Conservation (phyloP, 2,329 filamentous ascomycete species). For the Paecilomyces niveus region DNA sequence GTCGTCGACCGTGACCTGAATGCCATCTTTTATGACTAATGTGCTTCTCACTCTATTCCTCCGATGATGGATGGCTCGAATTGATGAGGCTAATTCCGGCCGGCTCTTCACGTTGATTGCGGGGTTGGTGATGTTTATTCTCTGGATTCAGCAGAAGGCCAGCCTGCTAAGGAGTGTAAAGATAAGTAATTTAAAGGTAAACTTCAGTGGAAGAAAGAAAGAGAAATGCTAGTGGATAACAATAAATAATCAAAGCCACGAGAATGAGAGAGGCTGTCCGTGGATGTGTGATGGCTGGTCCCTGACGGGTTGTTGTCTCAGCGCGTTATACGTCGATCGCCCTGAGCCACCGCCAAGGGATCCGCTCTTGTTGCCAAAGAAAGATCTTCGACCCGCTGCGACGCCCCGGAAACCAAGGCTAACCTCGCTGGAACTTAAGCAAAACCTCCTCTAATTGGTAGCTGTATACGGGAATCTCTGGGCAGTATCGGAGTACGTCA, state of each 20-base stretch:
- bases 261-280: neutral
- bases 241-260: neutral
- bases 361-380: neutral
- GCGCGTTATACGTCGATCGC: neutral
- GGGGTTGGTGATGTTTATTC: neutral
- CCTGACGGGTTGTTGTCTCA: neutral
- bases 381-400: neutral
- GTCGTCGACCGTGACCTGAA: constrained; percentile 25
- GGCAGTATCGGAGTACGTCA: neutral
- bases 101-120: neutral
- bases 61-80: neutral
- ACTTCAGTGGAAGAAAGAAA: neutral
- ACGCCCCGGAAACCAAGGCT: neutral
- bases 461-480: neutral
- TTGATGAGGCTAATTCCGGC: neutral
- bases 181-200: neutral
- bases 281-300: neutral
- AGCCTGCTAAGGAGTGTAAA: neutral
- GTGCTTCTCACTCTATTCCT: neutral
- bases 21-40: constrained; percentile 17
- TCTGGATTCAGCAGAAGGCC: neutral
- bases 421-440: no score
- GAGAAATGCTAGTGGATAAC: neutral
- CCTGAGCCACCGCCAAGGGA: neutral
- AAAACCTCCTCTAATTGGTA: neutral